Base-by-base conservation (phyloP, 768 basidiomycete genomes). In the Paxillus rubicundulus region DNA sequence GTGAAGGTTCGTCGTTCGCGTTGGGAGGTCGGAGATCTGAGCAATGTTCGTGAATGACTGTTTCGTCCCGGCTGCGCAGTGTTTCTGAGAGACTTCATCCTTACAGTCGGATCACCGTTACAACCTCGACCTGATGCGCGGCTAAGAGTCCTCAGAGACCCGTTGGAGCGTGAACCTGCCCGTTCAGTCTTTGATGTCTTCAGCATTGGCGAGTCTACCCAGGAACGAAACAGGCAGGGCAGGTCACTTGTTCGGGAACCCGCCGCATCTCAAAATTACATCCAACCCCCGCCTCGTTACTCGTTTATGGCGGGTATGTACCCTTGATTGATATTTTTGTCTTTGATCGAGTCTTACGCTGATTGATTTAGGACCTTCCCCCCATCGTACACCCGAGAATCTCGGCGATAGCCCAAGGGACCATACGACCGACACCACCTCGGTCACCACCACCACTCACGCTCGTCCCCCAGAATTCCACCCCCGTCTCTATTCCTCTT, bases 101-200 rank as follows among this genome's bases (percentile, higher is more conserved):
- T 39, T 21, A 2, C 16, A 45, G 42, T 47, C 51, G 55, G 56
- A 5, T 30, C 41, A 32, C 37, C 40, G 8, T 38, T 53, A 4
- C 55, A 53, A 17, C 17, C 6, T 41, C 60, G 61, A 2, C 21
- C 46, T 27, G 46, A 55, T 27, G 55, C 57, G 7, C 62, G 48
- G 24, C 49, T 41, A 6, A 49, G 67, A 40, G 60, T 67, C 16
- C 36, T 64, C 37, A 47, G 67, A 32, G 55, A 54, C 30, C 53
- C 55, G 6, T n/a, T 24, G 12, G 63, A 66, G 18, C 59, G 57
- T 38, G 67, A 58, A 24, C 44, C 61, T 2, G 57, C 57, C 16
- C 66, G 56, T 3, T 63, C 66, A 17, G 61, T 68, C 2, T 70
- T 68, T 20, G 63, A 68, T 45, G 57, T 70, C 44, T 68, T 69